A percentile compares a stretch with the other conserved stretches of the same genome.
Conservation (phyloP, 768 basidiomycete species). For the Phanerochaete carnosa region DNA sequence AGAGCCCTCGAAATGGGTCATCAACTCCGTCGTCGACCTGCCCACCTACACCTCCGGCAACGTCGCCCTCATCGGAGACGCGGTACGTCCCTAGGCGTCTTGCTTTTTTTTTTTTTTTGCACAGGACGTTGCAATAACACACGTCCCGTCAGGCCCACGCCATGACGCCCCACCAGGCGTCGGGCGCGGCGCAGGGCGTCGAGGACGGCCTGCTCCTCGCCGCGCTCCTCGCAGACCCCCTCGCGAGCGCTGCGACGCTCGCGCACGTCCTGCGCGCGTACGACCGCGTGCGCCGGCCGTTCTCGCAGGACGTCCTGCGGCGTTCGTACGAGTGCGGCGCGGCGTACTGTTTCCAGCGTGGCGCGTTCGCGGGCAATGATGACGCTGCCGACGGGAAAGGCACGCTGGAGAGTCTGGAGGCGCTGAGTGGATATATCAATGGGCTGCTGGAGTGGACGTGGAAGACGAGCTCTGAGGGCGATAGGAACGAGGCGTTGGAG, state of each 20-base stretch:
- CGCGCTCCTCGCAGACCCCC: neutral
- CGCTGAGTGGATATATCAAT: neutral
- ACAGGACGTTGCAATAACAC: neutral
- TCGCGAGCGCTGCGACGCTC: slow-evolving; percentile 15
- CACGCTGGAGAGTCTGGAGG: neutral
- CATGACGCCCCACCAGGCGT: slow-evolving; percentile 15
- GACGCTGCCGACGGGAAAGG: neutral
- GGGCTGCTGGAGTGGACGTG: neutral
- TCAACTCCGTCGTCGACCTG: slow-evolving; percentile 17
- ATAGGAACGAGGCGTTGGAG: too few relatives aligned
- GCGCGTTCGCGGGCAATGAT: neutral
- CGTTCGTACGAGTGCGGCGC: slow-evolving; percentile 8
- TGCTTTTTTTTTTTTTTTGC: neutral
- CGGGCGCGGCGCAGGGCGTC: slow-evolving; percentile 14
- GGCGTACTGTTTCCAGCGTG: neutral
- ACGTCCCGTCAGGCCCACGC: slow-evolving; percentile 2
- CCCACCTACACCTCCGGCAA: slow-evolving; percentile 21
- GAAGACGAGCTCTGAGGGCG: neutral
- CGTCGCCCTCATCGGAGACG: slow-evolving; percentile 26
- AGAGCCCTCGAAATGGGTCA: slow-evolving; percentile 18
- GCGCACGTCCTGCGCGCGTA: slow-evolving; percentile 27
- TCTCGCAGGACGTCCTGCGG: slow-evolving; percentile 22
- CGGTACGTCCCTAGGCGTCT: slow-evolving; percentile 14
- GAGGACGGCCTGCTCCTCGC: slow-evolving; percentile 9
- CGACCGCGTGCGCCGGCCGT: slow-evolving; percentile 30